Percentiles rank a stretch among this genome's conserved stretches.
phyloP scores from a whole-genome alignment of 2,329 filamentous ascomycete species.

The Beauveria sp. region DNA sequence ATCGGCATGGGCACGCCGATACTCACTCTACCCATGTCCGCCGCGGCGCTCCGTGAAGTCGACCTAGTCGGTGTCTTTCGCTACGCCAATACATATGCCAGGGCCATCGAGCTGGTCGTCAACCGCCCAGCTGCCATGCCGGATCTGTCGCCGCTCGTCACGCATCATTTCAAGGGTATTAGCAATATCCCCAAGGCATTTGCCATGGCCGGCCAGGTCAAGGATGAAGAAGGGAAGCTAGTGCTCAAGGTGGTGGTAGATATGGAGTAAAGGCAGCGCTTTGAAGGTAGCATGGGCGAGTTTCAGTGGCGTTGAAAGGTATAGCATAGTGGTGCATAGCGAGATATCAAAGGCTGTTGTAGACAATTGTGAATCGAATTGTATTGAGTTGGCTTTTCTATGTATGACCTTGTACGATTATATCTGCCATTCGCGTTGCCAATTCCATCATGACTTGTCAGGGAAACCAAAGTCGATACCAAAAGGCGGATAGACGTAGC shows the following conservation, averaged over 20 bases:
- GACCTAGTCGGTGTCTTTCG: slow-evolving; percentile 66
- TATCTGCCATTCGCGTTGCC: not conserved
- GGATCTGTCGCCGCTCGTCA: slow-evolving; percentile 60
- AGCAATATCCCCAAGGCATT: slow-evolving; percentile 60
- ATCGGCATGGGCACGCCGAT: slow-evolving; percentile 68
- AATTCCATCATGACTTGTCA: slow-evolving; percentile 43
- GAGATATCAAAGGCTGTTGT: not conserved
- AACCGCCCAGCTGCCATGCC: slow-evolving; percentile 46
- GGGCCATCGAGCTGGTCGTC: slow-evolving; percentile 43
- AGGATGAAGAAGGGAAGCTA: slow-evolving; percentile 60
- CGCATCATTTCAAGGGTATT: slow-evolving; percentile 61
- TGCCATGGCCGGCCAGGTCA: slow-evolving; percentile 62
- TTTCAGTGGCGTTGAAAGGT: not conserved
- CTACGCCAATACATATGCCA: slow-evolving; percentile 67
- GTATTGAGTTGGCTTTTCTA: not conserved
- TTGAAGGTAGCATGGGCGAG: not conserved
- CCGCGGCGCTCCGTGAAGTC: slow-evolving; percentile 61
- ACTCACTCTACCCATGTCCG: slow-evolving; percentile 61
- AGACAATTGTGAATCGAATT: not conserved
- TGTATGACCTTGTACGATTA: not conserved
- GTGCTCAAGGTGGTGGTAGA: slow-evolving; percentile 68
- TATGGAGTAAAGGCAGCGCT: slow-evolving; percentile 20
- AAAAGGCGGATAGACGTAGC: slow-evolving; percentile 63
- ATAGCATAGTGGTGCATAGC: not conserved
- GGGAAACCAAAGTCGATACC: slow-evolving; percentile 64